Evolutionary conservation across 2,329 filamentous ascomycete genomes (phyloP).

Genomic region (Aspergillus jensenii): DNA sequence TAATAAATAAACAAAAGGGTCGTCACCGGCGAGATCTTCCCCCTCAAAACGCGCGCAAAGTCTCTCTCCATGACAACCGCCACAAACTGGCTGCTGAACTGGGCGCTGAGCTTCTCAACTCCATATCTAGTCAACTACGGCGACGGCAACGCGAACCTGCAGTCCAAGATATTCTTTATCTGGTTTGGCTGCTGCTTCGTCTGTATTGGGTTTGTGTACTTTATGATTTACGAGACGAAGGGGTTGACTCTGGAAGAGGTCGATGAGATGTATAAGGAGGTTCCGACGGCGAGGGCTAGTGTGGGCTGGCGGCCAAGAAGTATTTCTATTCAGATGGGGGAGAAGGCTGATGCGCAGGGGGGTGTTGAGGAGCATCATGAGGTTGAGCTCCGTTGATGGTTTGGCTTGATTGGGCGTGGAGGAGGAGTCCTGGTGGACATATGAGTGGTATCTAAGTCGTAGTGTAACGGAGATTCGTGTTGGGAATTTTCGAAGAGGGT

Average conservation of each 20-base stretch:
- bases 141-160: slow-evolving; percentile 65
- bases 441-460: too few relatives aligned
- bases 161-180: slow-evolving; percentile 59
- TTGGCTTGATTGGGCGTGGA: too few relatives aligned
- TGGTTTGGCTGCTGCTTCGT: slow-evolving; percentile 59
- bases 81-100: slow-evolving; percentile 64
- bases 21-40: slow-evolving; percentile 52
- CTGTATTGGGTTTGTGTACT: slow-evolving; percentile 55
- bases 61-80: slow-evolving; percentile 55
- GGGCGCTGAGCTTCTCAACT: slow-evolving; percentile 76
- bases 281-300: slow-evolving; percentile 52
- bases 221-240: slow-evolving; percentile 85
- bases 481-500: too few relatives aligned
- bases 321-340: too few relatives aligned
- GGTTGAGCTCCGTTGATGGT: too few relatives aligned
- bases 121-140: slow-evolving; percentile 75
- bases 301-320: too few relatives aligned
- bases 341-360: too few relatives aligned
- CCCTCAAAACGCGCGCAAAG: slow-evolving; percentile 49
- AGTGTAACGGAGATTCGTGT: too few relatives aligned
- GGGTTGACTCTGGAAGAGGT: slow-evolving; percentile 79
- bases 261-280: slow-evolving; percentile 72
- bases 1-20: slow-evolving; percentile 26
- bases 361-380: too few relatives aligned
- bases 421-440: too few relatives aligned